phyloP scores from a whole-genome alignment of 306 rosid genomes.

The Malus orientalis region DNA sequence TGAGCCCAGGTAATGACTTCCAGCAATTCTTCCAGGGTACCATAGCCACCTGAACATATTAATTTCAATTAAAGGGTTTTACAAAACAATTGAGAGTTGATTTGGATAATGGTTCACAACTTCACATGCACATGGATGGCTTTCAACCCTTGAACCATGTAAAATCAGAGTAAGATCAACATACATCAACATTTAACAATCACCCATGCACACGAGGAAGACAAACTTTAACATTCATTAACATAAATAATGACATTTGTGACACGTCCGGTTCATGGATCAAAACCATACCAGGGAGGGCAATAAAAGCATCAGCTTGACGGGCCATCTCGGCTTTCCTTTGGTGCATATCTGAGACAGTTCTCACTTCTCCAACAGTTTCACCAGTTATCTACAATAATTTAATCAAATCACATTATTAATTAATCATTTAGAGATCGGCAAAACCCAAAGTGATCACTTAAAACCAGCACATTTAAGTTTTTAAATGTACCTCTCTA shows the following conservation, averaged over 20 bases:
- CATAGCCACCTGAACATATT: slow-evolving; percentile 69
- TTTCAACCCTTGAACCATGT: background rate
- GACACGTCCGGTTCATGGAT: background rate
- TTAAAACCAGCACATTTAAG: background rate
- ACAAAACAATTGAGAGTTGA: background rate
- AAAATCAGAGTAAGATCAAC: background rate
- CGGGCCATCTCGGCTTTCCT: slow-evolving; percentile 99
- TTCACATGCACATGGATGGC: background rate
- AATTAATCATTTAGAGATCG: background rate
- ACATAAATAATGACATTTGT: background rate
- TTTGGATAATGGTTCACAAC: background rate
- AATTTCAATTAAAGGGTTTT: background rate
- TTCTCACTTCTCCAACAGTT: slow-evolving; percentile 84
- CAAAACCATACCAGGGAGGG: slow-evolving; percentile 70
- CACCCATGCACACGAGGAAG: background rate
- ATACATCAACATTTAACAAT: background rate
- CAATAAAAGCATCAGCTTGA: slow-evolving; percentile 95
- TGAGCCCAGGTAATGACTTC: slow-evolving; percentile 99
- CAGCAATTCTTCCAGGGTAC: slow-evolving; percentile 93
- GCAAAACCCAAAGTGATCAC: background rate
- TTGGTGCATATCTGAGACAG: slow-evolving; percentile 96
- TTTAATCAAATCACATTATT: background rate
- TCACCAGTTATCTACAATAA: slow-evolving; percentile 74
- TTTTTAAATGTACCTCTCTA: slow-evolving; percentile 57
- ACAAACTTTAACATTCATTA: background rate